Percentiles rank a stretch among this genome's conserved stretches.
phyloP scores from a whole-genome alignment of 148 eudicot genomes.

The Fagopyrum esculentum region DNA sequence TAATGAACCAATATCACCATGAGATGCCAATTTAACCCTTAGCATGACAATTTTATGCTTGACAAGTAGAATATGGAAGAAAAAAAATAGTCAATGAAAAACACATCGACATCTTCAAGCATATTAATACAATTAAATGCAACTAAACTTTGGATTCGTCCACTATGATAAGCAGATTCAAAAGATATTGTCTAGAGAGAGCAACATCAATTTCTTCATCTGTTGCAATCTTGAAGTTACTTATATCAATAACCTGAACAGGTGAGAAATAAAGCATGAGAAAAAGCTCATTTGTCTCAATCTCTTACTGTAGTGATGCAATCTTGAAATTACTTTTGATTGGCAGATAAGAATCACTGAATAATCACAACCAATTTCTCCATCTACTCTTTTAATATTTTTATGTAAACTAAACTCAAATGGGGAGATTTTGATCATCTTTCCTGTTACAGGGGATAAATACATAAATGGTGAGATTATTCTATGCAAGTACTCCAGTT shows the following conservation, averaged over 20 bases:
- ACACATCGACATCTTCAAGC: background rate
- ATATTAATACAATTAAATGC: background rate
- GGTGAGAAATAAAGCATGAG: background rate
- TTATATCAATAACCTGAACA: slow-evolving; percentile 78
- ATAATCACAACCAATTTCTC: no score
- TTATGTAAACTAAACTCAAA: background rate
- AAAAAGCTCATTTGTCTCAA: background rate
- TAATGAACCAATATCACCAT: background rate
- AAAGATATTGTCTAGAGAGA: slow-evolving; percentile 82
- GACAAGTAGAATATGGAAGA: slow-evolving; percentile 20
- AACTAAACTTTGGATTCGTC: slow-evolving; percentile 80
- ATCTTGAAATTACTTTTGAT: no score
- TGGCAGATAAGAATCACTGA: no score
- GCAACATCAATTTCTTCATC: slow-evolving; percentile 88
- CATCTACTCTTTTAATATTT: background rate
- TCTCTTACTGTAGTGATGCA: background rate
- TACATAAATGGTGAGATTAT: slow-evolving; percentile 84
- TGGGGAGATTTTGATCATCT: background rate
- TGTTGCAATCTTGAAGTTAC: slow-evolving; percentile 83
- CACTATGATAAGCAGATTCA: slow-evolving; percentile 87
- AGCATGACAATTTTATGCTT: slow-evolving; percentile 13
- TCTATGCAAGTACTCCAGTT: slow-evolving; percentile 84
- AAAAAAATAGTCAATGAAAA: slow-evolving; percentile 9
- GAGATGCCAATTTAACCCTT: background rate
- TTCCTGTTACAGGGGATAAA: slow-evolving; percentile 54